Evolutionary conservation across 129 eudicot genomes (phyloP).

Genomic region (Ambrosia trifida): DNA sequence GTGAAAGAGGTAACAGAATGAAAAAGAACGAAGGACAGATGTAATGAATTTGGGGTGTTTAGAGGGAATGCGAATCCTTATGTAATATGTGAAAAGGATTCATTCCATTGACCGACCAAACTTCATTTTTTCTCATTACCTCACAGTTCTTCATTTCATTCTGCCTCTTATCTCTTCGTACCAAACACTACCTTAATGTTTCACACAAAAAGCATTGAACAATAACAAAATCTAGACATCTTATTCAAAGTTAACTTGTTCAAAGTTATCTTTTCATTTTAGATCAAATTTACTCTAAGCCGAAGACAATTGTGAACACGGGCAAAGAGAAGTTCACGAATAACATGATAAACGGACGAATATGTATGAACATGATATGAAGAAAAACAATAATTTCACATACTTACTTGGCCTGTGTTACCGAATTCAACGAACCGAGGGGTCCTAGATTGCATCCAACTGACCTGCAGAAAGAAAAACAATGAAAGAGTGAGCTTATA

Average conservation of each 20-base stretch:
- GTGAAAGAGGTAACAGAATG: no score
- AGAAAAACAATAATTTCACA: neutral
- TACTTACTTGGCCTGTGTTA: constrained; percentile 6
- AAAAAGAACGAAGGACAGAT: no score
- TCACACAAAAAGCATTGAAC: no score
- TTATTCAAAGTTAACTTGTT: neutral
- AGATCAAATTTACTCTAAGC: neutral
- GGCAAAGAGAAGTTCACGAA: neutral
- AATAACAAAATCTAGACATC: no score
- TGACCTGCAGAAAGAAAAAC: constrained; percentile 24
- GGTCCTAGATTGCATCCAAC: constrained; percentile 19
- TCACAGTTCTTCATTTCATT: no score
- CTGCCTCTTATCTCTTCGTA: no score
- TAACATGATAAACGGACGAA: neutral
- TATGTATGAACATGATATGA: neutral
- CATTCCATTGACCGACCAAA: no score
- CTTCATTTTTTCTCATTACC: no score
- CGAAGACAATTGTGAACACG: neutral
- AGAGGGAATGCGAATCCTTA: no score
- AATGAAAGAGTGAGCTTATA: constrained; percentile 6
- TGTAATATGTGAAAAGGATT: no score
- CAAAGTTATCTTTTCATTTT: neutral
- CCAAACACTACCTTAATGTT: no score
- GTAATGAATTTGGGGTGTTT: no score
- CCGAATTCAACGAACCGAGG: neutral